Base-by-base conservation (phyloP, 306 rosid genomes). In the Sindora glabra region DNA sequence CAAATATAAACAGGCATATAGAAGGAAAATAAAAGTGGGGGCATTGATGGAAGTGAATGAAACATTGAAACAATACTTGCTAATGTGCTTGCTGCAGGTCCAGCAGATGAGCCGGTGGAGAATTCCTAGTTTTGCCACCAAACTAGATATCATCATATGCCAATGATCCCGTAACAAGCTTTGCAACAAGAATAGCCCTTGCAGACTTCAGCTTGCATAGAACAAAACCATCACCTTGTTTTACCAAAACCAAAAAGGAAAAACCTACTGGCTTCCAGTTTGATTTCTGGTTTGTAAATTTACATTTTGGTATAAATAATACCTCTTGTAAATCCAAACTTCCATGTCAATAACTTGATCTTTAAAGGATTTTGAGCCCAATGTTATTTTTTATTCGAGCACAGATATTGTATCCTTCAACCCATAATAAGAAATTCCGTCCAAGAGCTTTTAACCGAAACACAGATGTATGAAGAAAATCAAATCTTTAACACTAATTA, bases 111-210 rank as follows among this genome's bases (percentile, higher is more conserved):
- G 17, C 97, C 83, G 0, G 86, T 84, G 27, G 89, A 60, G 71
- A 84, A 86, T 53, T 90, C 68, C 90, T 86, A 3, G 95, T 84
- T 75, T 90, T 72, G 10, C 95, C 90, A 8, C 94, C 94, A 50
- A 84, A 90, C 97, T 89, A 84, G 51, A 90, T 77, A 68, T 86
- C 95, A 70, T 90, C 88, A 65, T 84, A 90, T 42, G 95, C 95
- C 71, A 90, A 74, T 9, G 85, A 78, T 62, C 94, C 90, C 37
- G 90, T 15, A 67, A 79, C 97, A 72, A 86, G 94, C 75, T 84
- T 90, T 39, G 95, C 88, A 67, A 84, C 83, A 16, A 90, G 95
- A 80, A 90, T 82, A 1, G 85, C 85, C 50, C 85, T 88, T 0
- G 83, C 80, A 42, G 80, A 79, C 62, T 77, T 82, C 72, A 84